These are phyloP conservation scores for Raffaelea ambrosiae DNA, from an alignment of 2,329 filamentous ascomycete genomes.

Conservation along the genomic window DNA sequence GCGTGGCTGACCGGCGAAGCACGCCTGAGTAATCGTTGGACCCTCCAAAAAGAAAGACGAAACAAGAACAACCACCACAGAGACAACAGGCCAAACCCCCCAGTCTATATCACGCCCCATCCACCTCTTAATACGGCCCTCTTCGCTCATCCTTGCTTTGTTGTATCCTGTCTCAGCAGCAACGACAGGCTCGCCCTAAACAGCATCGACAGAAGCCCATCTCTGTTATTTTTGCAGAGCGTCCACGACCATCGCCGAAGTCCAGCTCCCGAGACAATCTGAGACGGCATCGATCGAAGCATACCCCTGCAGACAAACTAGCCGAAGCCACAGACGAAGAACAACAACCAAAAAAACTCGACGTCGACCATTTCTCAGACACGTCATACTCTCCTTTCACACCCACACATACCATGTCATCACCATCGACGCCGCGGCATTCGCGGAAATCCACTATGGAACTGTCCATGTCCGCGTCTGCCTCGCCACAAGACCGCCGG, in stretches of 20 bases:
- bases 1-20: no score
- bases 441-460: conserved; percentile 52
- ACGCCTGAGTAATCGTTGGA: no score
- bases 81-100: neutral
- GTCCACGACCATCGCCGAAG: no score
- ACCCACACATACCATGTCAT: conserved; percentile 1
- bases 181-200: conserved; percentile 3
- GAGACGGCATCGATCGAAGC: no score
- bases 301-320: no score
- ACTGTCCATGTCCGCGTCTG: conserved; percentile 28
- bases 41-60: neutral
- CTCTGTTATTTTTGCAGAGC: no score
- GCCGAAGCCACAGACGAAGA: neutral
- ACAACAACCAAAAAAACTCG: no score
- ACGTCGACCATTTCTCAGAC: no score
- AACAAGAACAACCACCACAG: neutral
- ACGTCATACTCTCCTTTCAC: no score
- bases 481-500: conserved; percentile 37
- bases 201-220: neutral
- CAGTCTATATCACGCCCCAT: conserved; percentile 9
- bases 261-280: no score
- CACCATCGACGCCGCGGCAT: conserved; percentile 43
- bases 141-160: conserved; percentile 1
- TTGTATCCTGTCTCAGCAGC: conserved; percentile 9
- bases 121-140: conserved; percentile 8